Evolutionary conservation across 768 basidiomycete species (phyloP).

Genomic region (Coprinopsis marcescibilis): DNA sequence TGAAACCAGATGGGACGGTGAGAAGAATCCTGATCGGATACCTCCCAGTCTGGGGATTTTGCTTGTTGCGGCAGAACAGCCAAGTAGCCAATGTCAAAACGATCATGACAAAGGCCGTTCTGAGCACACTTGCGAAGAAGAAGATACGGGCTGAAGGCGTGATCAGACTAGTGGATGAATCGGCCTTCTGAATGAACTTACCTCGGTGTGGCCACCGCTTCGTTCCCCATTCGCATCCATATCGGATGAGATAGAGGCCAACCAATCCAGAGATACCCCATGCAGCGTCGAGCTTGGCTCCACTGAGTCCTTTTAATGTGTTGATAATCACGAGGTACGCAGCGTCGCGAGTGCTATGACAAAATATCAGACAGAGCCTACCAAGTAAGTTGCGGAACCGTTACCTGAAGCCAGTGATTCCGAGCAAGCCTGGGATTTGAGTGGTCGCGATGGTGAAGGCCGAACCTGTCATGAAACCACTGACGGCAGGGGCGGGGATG

Average conservation of each 20-base stretch:
- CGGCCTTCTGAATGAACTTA: conserved; percentile 22
- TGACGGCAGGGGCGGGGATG: conserved; percentile 80
- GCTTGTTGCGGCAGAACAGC: conserved; percentile 69
- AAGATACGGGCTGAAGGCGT: conserved; percentile 48
- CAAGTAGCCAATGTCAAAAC: conserved; percentile 84
- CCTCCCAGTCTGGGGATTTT: conserved; percentile 44
- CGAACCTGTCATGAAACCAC: conserved; percentile 96
- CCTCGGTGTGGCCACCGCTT: conserved; percentile 59
- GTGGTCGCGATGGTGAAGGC: conserved; percentile 86
- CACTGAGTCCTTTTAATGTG: conserved; percentile 76
- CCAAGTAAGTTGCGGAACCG: background rate
- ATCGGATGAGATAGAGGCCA: conserved; percentile 64
- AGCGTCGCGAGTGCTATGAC: conserved; percentile 69
- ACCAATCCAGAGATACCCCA: conserved; percentile 79
- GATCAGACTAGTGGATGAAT: background rate
- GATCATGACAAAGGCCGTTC: conserved; percentile 86
- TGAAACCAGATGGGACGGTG: conserved; percentile 81
- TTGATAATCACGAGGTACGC: conserved; percentile 91
- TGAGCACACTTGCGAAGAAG: conserved; percentile 73
- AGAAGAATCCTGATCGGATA: conserved; percentile 83
- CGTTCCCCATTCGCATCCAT: conserved; percentile 41
- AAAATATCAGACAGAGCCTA: conserved; percentile 6
- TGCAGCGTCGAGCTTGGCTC: conserved; percentile 76
- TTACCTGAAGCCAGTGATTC: conserved; percentile 78
- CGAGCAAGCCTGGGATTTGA: conserved; percentile 88